phyloP scores from a whole-genome alignment of 2,329 filamentous ascomycete genomes.

The Ceratocystis smalleyi region DNA sequence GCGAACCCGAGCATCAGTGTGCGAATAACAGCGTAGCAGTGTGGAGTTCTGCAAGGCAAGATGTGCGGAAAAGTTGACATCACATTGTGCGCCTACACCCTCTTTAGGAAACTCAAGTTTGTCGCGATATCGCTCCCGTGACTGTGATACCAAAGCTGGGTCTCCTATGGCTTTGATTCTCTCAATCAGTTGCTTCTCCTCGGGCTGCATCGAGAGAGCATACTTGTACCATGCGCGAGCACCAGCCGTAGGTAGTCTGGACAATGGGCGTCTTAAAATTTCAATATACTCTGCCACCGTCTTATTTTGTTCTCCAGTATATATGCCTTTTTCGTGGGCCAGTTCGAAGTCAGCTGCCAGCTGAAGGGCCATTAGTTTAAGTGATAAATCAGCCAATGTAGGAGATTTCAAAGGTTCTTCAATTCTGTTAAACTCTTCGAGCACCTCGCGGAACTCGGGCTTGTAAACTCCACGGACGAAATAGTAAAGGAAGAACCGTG shows the following conservation, averaged over 20 bases:
- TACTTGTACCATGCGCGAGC: constrained; percentile 18
- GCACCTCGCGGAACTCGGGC: constrained; percentile 29
- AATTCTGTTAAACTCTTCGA: constrained; percentile 24
- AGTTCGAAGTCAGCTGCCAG: constrained; percentile 40
- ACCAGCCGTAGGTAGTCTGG: constrained; percentile 10
- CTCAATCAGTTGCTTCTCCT: constrained; percentile 25
- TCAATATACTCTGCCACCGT: constrained; percentile 10
- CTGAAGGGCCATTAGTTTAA: constrained; percentile 40
- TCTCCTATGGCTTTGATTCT: constrained; percentile 33
- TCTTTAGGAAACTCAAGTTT: constrained; percentile 62
- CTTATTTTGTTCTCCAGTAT: constrained; percentile 20
- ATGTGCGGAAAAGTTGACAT: constrained; percentile 81
- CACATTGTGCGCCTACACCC: constrained; percentile 69
- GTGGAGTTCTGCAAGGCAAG: constrained; percentile 71
- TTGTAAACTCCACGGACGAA: constrained; percentile 32
- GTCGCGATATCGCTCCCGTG: constrained; percentile 36
- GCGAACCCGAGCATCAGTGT: constrained; percentile 60
- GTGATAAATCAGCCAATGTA: constrained; percentile 29
- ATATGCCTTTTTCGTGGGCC: constrained; percentile 35
- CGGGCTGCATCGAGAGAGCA: constrained; percentile 26
- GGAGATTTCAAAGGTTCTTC: neutral
- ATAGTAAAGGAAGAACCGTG: constrained; percentile 13
- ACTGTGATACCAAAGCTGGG: constrained; percentile 34
- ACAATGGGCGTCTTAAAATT: constrained; percentile 13
- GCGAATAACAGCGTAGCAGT: constrained; percentile 68